A percentile compares a stretch with the other conserved stretches of the same genome.
These are phyloP conservation scores for Cutaneotrichosporon sp. DNA, from an alignment of 1,284 basidiomycete genomes.

Conservation along the genomic window DNA sequence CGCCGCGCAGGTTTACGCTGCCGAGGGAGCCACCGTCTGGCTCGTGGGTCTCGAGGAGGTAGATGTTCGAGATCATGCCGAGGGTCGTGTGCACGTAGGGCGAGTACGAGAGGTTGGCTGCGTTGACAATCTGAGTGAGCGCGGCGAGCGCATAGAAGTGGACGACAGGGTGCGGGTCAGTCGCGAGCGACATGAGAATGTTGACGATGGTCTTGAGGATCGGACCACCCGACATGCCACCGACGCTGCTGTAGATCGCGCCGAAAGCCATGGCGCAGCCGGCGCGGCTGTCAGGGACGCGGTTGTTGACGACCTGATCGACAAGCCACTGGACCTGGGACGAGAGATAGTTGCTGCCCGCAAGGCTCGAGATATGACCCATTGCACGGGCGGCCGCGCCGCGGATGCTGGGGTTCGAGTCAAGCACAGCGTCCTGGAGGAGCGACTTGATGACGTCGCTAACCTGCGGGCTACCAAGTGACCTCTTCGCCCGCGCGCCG, in stretches of 20 bases:
- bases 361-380: slow-evolving; percentile 80
- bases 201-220: slow-evolving; percentile 95
- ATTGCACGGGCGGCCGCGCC: slow-evolving; percentile 84
- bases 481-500: slow-evolving; percentile 63
- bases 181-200: slow-evolving; percentile 90
- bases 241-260: slow-evolving; percentile 89
- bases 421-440: slow-evolving; percentile 76
- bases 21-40: slow-evolving; percentile 82
- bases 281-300: slow-evolving; percentile 87
- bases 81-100: slow-evolving; percentile 85
- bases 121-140: slow-evolving; percentile 81
- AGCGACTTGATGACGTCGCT: slow-evolving; percentile 69
- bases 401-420: slow-evolving; percentile 75
- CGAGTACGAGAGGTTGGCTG: slow-evolving; percentile 87
- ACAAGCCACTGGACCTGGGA: slow-evolving; percentile 88
- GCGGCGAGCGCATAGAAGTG: slow-evolving; percentile 91
- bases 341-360: slow-evolving; percentile 80
- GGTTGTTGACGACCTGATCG: slow-evolving; percentile 93
- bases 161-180: slow-evolving; percentile 94
- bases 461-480: slow-evolving; percentile 68
- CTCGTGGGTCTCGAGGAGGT: slow-evolving; percentile 89
- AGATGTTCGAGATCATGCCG: slow-evolving; percentile 86
- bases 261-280: slow-evolving; percentile 93
- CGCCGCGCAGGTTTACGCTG: slow-evolving; percentile 83
- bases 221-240: slow-evolving; percentile 88